Percentiles rank a stretch among this genome's conserved stretches.
Conservation (phyloP, 2,329 filamentous ascomycete species). For the Aspergillus quadricinctus region DNA sequence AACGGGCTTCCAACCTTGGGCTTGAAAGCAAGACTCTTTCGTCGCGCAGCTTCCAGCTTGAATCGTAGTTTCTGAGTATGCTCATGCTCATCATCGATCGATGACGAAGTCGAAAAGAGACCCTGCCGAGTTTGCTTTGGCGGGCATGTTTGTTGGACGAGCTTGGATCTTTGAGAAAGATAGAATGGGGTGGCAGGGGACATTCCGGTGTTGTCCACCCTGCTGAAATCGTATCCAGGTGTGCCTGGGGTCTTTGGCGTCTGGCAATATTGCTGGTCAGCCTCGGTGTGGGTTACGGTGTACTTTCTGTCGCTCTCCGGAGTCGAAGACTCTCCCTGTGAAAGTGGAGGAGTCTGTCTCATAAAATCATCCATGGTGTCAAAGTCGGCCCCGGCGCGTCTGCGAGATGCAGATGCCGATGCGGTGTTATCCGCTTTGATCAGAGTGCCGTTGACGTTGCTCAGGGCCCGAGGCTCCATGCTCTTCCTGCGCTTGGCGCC, state of each 20-base stretch:
- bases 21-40: conserved; percentile 74
- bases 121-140: conserved; percentile 47
- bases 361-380: conserved; percentile 31
- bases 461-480: conserved; percentile 70
- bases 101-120: conserved; percentile 31
- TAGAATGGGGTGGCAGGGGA: conserved; percentile 46
- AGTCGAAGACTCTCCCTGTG: conserved; percentile 10
- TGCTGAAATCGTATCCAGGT: conserved; percentile 29
- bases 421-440: conserved; percentile 36
- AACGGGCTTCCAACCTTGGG: conserved; percentile 72
- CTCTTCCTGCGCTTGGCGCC: conserved; percentile 70
- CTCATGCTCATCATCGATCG: conserved; percentile 27
- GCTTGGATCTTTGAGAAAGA: conserved; percentile 37
- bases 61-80: conserved; percentile 47
- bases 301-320: conserved; percentile 10
- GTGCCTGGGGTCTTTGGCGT: conserved; percentile 32
- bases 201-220: conserved; percentile 35
- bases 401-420: conserved; percentile 20
- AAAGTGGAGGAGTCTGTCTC: conserved; percentile 30
- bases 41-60: conserved; percentile 65
- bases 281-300: conserved; percentile 14
- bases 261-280: conserved; percentile 18
- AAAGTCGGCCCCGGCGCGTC: conserved; percentile 25
- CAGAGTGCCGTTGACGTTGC: conserved; percentile 64
- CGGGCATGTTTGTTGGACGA: conserved; percentile 52